A percentile compares a stretch with the other conserved stretches of the same genome.
phyloP scores from a whole-genome alignment of 345 rosid genomes.

The Eucalyptus shirleyi region DNA sequence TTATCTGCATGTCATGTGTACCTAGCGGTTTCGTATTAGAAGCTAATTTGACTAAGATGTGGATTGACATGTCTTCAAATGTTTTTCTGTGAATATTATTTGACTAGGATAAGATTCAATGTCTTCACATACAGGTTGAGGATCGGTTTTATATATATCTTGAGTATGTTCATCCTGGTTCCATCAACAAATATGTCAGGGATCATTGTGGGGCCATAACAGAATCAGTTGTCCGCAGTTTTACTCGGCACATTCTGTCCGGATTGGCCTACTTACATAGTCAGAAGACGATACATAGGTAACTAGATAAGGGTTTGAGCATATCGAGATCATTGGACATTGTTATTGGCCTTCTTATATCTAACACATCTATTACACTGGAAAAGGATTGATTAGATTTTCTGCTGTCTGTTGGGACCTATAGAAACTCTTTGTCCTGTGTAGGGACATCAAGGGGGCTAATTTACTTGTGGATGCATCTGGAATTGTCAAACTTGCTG shows the following conservation, averaged over 20 bases:
- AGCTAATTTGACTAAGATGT: neutral
- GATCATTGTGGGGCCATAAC: slow-evolving; percentile 95
- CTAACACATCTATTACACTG: neutral
- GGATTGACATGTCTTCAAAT: neutral
- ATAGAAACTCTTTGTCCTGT: neutral
- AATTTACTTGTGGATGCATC: slow-evolving; percentile 94
- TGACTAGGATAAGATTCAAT: neutral
- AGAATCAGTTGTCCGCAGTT: slow-evolving; percentile 79
- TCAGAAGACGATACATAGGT: slow-evolving; percentile 93
- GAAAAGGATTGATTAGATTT: neutral
- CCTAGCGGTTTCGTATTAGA: neutral
- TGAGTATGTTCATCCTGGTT: slow-evolving; percentile 97
- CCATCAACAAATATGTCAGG: slow-evolving; percentile 70
- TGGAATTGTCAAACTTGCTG: slow-evolving; percentile 95
- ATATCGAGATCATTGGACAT: neutral
- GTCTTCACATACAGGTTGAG: slow-evolving; percentile 36
- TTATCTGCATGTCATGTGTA: neutral
- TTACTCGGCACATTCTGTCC: slow-evolving; percentile 87
- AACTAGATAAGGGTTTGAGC: neutral
- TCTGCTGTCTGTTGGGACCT: neutral
- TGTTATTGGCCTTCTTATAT: neutral
- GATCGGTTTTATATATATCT: slow-evolving; percentile 82
- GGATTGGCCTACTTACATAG: slow-evolving; percentile 88
- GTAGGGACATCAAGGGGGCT: slow-evolving; percentile 97
- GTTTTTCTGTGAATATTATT: neutral